Evolutionary conservation across 2,329 filamentous ascomycete genomes (phyloP), one percentile per base, ranked within the genome.

Genomic region (Penicillium digitatum): DNA sequence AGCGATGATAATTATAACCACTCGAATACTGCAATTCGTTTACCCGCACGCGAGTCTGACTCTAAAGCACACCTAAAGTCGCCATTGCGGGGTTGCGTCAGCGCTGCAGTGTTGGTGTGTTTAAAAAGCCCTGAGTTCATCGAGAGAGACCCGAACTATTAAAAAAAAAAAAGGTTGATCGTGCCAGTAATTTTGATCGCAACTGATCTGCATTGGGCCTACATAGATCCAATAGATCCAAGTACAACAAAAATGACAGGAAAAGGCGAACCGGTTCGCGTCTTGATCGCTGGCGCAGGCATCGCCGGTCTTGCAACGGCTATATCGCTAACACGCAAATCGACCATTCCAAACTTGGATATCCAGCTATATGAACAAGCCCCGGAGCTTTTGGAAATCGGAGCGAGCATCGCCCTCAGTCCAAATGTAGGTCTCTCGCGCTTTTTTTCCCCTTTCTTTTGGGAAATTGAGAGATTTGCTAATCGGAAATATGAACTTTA

Each of bases 351-450:
- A 61, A 66, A 72, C 9, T 64, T 81, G 34, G 69, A 77, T 22
- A 73, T 81, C 0, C 73, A 80, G 54, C 66, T 82, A 24, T 82
- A 81, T 58, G 81, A 82, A 53, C 73, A 75, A 37, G 76, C 80
- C 0, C 61, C 66, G 1, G 75, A 78, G 44, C 60, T 59, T 5
- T 26, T 52, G 12, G 58, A 62, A 29, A 61, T 62, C 16, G 56
- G 58, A 27, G 60, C 56, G 9, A 61, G 56, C 18, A 61, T 62
- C 22, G 58, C 58, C 2, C 52, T 62, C 6, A 80, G 80, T 2
- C 79, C 79, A 1, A 82, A 82, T 63, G 80, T 68, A 57, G 29
- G 55, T 18, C 11, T 10, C 3, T 27, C 2, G 1, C 18, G 20
- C 29, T 27, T 12, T 31, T 7, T 8, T 11, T 3, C n/a, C n/a